A percentile compares a stretch with the other conserved stretches of the same genome.
Conservation (phyloP, 2,329 filamentous ascomycete genomes). For the Arthrobotrys megalospora region DNA sequence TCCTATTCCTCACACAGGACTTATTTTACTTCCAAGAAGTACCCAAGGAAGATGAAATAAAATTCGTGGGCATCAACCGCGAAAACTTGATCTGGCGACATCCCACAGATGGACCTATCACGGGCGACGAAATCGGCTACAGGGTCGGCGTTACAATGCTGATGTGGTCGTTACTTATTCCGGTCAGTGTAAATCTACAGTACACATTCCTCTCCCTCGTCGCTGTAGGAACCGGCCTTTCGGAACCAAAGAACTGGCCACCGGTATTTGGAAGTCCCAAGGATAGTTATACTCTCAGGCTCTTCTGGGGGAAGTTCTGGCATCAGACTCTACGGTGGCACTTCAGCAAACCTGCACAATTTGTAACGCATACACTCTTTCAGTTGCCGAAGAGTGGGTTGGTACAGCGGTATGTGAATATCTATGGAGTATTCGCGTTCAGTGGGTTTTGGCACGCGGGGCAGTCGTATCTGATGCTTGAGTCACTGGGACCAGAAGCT, state of each 20-base stretch:
- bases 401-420: constrained; percentile 50
- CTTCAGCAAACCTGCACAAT: constrained; percentile 51
- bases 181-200: constrained; percentile 27
- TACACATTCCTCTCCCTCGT: constrained; percentile 39
- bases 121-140: constrained; percentile 36
- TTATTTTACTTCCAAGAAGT: constrained; percentile 29
- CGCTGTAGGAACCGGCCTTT: constrained; percentile 40
- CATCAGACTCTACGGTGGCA: constrained; percentile 57
- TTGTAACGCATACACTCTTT: constrained; percentile 40
- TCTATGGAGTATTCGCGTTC: constrained; percentile 35
- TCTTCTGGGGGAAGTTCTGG: constrained; percentile 61
- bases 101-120: constrained; percentile 34
- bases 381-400: constrained; percentile 42
- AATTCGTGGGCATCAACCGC: constrained; percentile 38
- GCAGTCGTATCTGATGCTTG: constrained; percentile 27
- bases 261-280: constrained; percentile 30
- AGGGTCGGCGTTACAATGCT: constrained; percentile 12
- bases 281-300: constrained; percentile 51
- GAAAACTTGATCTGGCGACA: constrained; percentile 44
- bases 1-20: constrained; percentile 31
- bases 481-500: neutral
- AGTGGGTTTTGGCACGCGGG: constrained; percentile 47
- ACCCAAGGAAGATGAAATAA: constrained; percentile 22
- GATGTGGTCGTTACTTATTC: constrained; percentile 51
- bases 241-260: constrained; percentile 58